Conservation (phyloP, 352 stramenopile genomes). For the Nothophytophthora sp. region DNA sequence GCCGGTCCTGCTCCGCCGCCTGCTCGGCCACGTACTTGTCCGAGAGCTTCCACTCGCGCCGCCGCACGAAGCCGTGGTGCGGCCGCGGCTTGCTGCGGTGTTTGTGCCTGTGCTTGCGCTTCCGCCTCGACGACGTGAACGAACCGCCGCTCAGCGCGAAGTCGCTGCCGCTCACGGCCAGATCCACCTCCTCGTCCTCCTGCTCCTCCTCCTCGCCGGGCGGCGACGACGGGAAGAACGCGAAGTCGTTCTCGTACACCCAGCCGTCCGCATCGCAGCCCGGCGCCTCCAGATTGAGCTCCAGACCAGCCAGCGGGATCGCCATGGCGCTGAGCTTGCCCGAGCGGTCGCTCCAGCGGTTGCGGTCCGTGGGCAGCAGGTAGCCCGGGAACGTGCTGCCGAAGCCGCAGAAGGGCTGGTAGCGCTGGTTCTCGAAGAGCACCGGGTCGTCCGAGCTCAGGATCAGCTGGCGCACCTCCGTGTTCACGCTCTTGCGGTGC, state of each 20-base stretch:
- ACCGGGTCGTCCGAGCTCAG: constrained; percentile 73
- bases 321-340: constrained; percentile 72
- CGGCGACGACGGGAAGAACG: constrained; percentile 65
- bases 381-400: constrained; percentile 83
- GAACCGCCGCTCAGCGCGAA: constrained; percentile 17
- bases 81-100: constrained; percentile 45
- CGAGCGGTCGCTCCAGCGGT: constrained; percentile 83
- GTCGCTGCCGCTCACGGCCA: constrained; percentile 6
- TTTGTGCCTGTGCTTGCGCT: constrained; percentile 36
- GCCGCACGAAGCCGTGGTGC: constrained; percentile 71
- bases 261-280: constrained; percentile 79
- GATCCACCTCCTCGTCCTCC: constrained; percentile 25
- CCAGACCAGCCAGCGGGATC: constrained; percentile 66
- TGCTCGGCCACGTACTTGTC: constrained; percentile 55
- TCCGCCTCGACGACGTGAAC: constrained; percentile 30
- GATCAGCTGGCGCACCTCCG: constrained; percentile 65
- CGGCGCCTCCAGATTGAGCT: constrained; percentile 59
- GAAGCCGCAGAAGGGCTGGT: constrained; percentile 85
- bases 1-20: constrained; percentile 34
- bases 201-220: constrained; percentile 25
- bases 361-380: constrained; percentile 76
- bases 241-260: constrained; percentile 88
- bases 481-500: constrained; percentile 60
- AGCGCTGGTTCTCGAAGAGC: constrained; percentile 88
- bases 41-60: constrained; percentile 71